Evolutionary conservation across 495 filamentous ascomycete species (phyloP).

Genomic region (Penicillium cosmopolitanum): DNA sequence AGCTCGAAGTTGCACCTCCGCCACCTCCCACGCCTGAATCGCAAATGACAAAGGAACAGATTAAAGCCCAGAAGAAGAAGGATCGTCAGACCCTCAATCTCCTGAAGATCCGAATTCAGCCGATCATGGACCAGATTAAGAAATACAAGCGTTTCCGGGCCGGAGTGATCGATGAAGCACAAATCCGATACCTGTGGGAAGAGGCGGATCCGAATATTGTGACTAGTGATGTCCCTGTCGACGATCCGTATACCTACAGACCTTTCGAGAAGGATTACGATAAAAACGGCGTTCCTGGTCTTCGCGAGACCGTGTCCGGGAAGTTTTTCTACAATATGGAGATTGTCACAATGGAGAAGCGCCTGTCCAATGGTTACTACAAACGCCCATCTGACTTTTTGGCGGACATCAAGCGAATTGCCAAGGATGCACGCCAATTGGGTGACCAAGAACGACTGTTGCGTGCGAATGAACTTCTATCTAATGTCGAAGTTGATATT

Average conservation of each 20-base stretch:
- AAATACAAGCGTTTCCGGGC: slow-evolving; percentile 82
- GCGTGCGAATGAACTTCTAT: slow-evolving; percentile 85
- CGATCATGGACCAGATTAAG: slow-evolving; percentile 94
- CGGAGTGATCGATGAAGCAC: slow-evolving; percentile 70
- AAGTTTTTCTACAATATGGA: slow-evolving; percentile 96
- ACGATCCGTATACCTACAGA: slow-evolving; percentile 57
- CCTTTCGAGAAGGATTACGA: slow-evolving; percentile 78
- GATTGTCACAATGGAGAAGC: slow-evolving; percentile 89
- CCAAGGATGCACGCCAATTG: slow-evolving; percentile 76
- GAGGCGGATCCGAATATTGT: slow-evolving; percentile 83
- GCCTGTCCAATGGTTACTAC: slow-evolving; percentile 93
- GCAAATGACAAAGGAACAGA: slow-evolving; percentile 68
- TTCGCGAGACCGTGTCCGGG: slow-evolving; percentile 68
- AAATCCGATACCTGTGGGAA: slow-evolving; percentile 78
- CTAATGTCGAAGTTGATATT: slow-evolving; percentile 93
- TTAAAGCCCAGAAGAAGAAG: slow-evolving; percentile 75
- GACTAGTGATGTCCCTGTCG: slow-evolving; percentile 70
- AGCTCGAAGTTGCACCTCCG: slow-evolving; percentile 73
- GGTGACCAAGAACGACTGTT: slow-evolving; percentile 77
- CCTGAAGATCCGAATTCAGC: slow-evolving; percentile 84
- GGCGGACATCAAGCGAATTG: slow-evolving; percentile 78
- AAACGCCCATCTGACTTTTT: slow-evolving; percentile 85
- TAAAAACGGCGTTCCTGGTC: slow-evolving; percentile 70
- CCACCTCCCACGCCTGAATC: slow-evolving; percentile 63
- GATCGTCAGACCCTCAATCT: slow-evolving; percentile 81